Evolutionary conservation across 495 filamentous ascomycete species (phyloP), one percentile per base, ranked within the genome.

Genomic region (Aspergillus nidulans): DNA sequence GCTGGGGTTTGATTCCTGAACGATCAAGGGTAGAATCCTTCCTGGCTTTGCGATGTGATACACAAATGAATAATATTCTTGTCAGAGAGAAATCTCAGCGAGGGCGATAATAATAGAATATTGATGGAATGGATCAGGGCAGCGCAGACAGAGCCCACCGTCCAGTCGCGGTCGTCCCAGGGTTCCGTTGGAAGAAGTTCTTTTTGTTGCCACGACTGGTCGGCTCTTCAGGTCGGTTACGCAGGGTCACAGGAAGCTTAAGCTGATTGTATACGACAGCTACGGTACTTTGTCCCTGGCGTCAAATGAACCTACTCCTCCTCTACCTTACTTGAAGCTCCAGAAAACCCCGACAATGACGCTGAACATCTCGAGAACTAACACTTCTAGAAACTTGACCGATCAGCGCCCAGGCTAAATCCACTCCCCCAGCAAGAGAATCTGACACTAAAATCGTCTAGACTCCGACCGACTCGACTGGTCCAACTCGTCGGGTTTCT

Each of bases 401-500:
- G 36, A 49, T 34, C 42, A 45, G 23, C 21, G 23, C 20, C n/a
- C n/a, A 24, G 18, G 8, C 21, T 19, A 21, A 21, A 26, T 13
- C 42, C 24, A 41, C 23, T 19, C 30, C 26, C 41, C 24, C 24
- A 10, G 15, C 47, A 39, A 36, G 16, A 49, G 46, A 49, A 36
- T 49, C 53, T 45, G 42, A 41, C 46, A 21, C 43, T 58, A 56
- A 57, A 49, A 21, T 19, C 48, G 58, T 61, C 62, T 64, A 61
- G 62, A 61, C 62, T 64, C 62, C 36, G 56, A 64, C 56, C 56
- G 62, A 64, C 58, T 59, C 58, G 62, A 64, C 58, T 59, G 62
- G 56, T 64, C 58, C 39, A 55, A 49, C 55, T 55, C 55, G 32
- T 24, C 23, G 36, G 45, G 36, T 49, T 49, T 49, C 36, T 25